phyloP scores from a whole-genome alignment of 2,329 filamentous ascomycete species.

The Aspergillus sp. region DNA sequence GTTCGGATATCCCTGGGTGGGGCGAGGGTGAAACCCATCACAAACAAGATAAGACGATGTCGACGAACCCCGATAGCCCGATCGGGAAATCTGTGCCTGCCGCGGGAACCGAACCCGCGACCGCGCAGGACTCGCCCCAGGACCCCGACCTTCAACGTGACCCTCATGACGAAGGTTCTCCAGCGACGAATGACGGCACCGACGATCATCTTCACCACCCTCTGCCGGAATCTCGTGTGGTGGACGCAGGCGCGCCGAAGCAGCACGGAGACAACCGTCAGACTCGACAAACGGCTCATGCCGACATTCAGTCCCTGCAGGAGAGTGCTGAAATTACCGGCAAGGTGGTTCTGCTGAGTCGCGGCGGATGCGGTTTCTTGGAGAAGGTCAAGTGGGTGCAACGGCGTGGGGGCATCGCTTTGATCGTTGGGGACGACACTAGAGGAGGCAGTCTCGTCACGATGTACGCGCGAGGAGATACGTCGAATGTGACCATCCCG shows the following conservation, averaged over 20 bases:
- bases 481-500: constrained; percentile 90
- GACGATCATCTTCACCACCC: constrained; percentile 77
- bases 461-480: constrained; percentile 98
- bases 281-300: constrained; percentile 56
- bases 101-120: constrained; percentile 22
- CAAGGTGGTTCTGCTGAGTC: constrained; percentile 86
- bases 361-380: constrained; percentile 92
- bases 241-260: constrained; percentile 33
- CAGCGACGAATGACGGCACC: constrained; percentile 67
- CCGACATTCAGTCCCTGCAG: constrained; percentile 88
- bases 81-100: constrained; percentile 24
- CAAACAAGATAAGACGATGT: constrained; percentile 21
- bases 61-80: constrained; percentile 20
- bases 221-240: constrained; percentile 44
- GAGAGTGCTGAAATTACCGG: constrained; percentile 90
- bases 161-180: constrained; percentile 16
- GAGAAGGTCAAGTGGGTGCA: constrained; percentile 99
- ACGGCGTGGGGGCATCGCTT: constrained; percentile 78
- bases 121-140: constrained; percentile 25
- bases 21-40: constrained; percentile 57
- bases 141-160: constrained; percentile 21
- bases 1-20: constrained; percentile 92
- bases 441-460: constrained; percentile 86
- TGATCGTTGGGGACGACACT: constrained; percentile 93
- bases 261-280: constrained; percentile 33